phyloP scores from a whole-genome alignment of 2,329 filamentous ascomycete genomes.

The Alternaria viburni region DNA sequence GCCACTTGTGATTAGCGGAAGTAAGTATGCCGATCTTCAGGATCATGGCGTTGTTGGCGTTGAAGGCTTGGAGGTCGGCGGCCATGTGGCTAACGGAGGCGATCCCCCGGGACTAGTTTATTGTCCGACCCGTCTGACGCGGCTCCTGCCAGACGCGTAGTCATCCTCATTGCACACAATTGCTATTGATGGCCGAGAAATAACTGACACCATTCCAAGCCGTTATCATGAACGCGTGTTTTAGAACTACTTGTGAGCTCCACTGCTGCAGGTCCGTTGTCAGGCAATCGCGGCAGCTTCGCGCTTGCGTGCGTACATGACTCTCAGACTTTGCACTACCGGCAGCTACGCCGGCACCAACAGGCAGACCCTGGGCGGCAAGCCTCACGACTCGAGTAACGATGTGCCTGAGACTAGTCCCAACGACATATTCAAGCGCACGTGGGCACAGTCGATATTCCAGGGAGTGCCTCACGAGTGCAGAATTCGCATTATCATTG shows the following conservation, averaged over 20 bases:
- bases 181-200: no score
- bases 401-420: not conserved
- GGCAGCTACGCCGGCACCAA: not conserved
- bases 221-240: not conserved
- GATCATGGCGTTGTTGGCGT: not conserved
- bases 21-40: not conserved
- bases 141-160: not conserved
- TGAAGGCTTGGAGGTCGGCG: not conserved
- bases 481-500: not conserved
- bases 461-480: not conserved
- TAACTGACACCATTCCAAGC: not conserved
- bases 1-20: not conserved
- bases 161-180: not conserved
- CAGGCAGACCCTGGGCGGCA: not conserved
- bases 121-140: not conserved
- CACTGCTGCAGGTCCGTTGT: not conserved
- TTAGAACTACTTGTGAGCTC: not conserved
- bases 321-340: slow-evolving; percentile 3
- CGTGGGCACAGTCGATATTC: not conserved
- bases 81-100: slow-evolving; percentile 1
- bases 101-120: not conserved
- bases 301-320: slow-evolving; percentile 1
- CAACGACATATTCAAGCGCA: slow-evolving; percentile 2
- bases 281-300: not conserved
- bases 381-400: not conserved